Evolutionary conservation across 441 rosid genomes (phyloP).

Genomic region (Cnidoscolus chayamansa): DNA sequence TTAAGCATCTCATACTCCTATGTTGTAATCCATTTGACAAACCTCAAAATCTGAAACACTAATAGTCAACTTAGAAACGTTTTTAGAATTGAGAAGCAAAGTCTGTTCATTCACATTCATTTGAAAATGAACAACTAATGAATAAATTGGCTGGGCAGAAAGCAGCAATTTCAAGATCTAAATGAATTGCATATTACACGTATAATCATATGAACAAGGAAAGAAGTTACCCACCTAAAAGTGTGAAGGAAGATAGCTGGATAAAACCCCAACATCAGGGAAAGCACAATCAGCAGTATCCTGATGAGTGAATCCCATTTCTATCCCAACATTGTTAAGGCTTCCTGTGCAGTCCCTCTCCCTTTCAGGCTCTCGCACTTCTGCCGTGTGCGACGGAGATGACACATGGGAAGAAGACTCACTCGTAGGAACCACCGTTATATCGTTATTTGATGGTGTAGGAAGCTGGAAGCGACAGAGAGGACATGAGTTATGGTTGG

Average conservation of each 20-base stretch:
- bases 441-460: constrained; percentile 1
- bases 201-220: neutral
- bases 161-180: neutral
- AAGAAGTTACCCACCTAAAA: constrained; percentile 15
- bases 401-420: constrained; percentile 7
- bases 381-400: neutral
- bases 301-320: neutral
- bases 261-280: constrained; percentile 22
- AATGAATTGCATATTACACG: neutral
- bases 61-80: neutral
- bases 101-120: neutral
- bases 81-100: neutral
- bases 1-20: neutral
- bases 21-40: neutral
- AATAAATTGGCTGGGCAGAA: neutral
- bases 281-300: constrained; percentile 9
- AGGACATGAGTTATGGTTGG: constrained; percentile 54
- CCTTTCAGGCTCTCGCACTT: neutral
- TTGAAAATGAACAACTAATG: neutral
- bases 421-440: neutral
- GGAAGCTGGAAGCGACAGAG: constrained; percentile 56
- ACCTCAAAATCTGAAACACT: neutral
- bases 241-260: constrained; percentile 24
- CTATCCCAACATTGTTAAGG: neutral
- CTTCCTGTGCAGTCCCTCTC: neutral